Evolutionary conservation across 495 filamentous ascomycete species (phyloP).

Genomic region (Penicillium taxi): DNA sequence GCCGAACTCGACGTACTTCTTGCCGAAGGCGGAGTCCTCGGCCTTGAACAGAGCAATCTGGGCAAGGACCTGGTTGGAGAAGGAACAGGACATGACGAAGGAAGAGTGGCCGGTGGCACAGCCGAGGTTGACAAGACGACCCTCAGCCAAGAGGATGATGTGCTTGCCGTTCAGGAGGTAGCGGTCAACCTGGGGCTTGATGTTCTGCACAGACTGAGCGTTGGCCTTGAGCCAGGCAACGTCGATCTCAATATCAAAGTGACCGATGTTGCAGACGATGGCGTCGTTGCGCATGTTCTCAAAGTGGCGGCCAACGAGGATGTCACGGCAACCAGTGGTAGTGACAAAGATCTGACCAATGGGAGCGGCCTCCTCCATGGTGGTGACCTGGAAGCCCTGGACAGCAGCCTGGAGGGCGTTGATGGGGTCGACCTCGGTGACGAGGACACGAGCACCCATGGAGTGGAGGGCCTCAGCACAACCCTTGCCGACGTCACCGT

Average conservation of each 20-base stretch:
- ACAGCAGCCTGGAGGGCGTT: conserved; percentile 98
- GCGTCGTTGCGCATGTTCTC: conserved; percentile 96
- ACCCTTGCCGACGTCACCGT: conserved; percentile 98
- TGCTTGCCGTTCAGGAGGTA: conserved; percentile 93
- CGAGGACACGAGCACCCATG: conserved; percentile 94
- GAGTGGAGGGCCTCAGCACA: conserved; percentile 89
- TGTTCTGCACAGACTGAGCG: conserved; percentile 84
- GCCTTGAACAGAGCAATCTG: conserved; percentile 98
- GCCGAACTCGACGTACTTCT: conserved; percentile 94
- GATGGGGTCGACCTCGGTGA: conserved; percentile 98
- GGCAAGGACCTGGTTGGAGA: conserved; percentile 99
- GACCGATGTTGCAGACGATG: conserved; percentile 99
- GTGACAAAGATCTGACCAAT: conserved; percentile 97
- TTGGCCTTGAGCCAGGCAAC: conserved; percentile 99
- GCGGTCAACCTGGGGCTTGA: conserved; percentile 99
- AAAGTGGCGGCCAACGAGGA: conserved; percentile 87
- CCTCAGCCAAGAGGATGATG: conserved; percentile 97
- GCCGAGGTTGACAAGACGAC: conserved; percentile 97
- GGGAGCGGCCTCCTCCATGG: conserved; percentile 91
- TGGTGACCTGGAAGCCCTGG: conserved; percentile 90
- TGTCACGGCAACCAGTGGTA: conserved; percentile 98
- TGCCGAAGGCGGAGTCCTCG: conserved; percentile 73
- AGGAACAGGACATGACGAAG: conserved; percentile 99
- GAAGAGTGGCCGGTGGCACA: conserved; percentile 99
- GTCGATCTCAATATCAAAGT: conserved; percentile 99